phyloP scores from a whole-genome alignment of 2,329 filamentous ascomycete species.

The Ophiostoma novo-ulmi region DNA sequence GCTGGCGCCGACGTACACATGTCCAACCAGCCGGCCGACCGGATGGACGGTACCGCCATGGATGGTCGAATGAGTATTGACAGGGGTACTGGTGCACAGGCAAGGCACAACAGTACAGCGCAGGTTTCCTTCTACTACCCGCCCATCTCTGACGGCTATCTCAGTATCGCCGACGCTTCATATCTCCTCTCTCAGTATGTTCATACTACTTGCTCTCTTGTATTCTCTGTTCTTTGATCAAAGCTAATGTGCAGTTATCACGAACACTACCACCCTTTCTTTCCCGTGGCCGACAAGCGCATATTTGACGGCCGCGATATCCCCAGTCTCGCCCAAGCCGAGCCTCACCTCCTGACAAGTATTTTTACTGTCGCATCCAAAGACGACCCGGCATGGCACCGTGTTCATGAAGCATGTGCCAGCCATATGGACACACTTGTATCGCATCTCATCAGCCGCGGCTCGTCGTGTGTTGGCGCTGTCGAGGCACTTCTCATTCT shows the following conservation, averaged over 20 bases:
- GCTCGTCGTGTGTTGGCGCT: conserved; percentile 62
- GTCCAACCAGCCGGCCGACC: neutral
- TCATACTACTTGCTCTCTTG: neutral
- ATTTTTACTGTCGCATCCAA: conserved; percentile 67
- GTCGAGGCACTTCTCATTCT: conserved; percentile 65
- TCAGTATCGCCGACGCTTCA: conserved; percentile 31
- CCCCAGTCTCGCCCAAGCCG: conserved; percentile 49
- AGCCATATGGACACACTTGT: conserved; percentile 66
- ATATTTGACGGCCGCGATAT: conserved; percentile 53
- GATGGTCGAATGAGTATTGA: neutral
- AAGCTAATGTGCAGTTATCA: conserved; percentile 41
- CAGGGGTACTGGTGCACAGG: neutral
- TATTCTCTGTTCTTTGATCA: neutral
- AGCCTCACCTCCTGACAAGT: conserved; percentile 64
- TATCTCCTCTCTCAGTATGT: conserved; percentile 31
- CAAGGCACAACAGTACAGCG: neutral
- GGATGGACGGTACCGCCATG: neutral
- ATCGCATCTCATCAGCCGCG: conserved; percentile 60
- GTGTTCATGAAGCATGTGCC: conserved; percentile 61
- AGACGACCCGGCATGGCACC: conserved; percentile 59
- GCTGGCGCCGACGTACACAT: neutral
- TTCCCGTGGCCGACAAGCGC: conserved; percentile 59
- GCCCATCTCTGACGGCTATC: conserved; percentile 34
- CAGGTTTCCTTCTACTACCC: conserved; percentile 30
- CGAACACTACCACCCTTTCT: conserved; percentile 63